Evolutionary conservation across 768 basidiomycete species (phyloP).

Genomic region (Agrocybe pediades): DNA sequence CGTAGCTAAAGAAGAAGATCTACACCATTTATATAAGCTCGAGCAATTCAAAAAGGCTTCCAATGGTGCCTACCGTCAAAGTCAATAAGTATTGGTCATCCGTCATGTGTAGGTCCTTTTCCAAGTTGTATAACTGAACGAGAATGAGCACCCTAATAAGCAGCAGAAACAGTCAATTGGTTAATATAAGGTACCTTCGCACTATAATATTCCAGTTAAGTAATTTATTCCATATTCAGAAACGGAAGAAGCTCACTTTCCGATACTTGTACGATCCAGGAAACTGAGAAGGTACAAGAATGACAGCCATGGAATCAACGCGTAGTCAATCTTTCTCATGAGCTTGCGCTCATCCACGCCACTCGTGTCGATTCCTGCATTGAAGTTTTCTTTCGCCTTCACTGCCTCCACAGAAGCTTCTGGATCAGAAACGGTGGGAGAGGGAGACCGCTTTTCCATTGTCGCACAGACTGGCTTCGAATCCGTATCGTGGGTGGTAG

Average conservation of each 20-base stretch:
- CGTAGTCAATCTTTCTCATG: conserved; percentile 67
- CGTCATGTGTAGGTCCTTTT: conserved; percentile 55
- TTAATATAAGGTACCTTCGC: conserved; percentile 38
- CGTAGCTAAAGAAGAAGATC: conserved; percentile 64
- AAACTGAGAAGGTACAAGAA: conserved; percentile 79
- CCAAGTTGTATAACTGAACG: conserved; percentile 63
- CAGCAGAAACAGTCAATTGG: background rate
- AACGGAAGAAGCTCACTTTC: conserved; percentile 39
- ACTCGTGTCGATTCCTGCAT: conserved; percentile 57
- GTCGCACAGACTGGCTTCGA: background rate
- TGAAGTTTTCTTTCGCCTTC: conserved; percentile 32
- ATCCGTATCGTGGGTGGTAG: conserved; percentile 6
- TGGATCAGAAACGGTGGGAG: conserved; percentile 21
- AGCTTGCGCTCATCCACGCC: conserved; percentile 69
- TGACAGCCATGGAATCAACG: conserved; percentile 72
- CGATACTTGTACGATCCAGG: conserved; percentile 51
- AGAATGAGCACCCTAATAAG: background rate
- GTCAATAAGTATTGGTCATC: conserved; percentile 67
- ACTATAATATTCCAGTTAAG: conserved; percentile 26
- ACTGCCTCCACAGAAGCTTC: conserved; percentile 32
- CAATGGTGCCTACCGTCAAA: conserved; percentile 45
- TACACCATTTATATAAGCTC: conserved; percentile 10
- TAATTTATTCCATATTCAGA: conserved; percentile 6
- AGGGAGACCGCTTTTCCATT: conserved; percentile 22
- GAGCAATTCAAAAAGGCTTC: background rate